These are phyloP conservation scores for Hebeloma cylindrosporum DNA, from an alignment of 768 basidiomycete species.

Conservation along the genomic window DNA sequence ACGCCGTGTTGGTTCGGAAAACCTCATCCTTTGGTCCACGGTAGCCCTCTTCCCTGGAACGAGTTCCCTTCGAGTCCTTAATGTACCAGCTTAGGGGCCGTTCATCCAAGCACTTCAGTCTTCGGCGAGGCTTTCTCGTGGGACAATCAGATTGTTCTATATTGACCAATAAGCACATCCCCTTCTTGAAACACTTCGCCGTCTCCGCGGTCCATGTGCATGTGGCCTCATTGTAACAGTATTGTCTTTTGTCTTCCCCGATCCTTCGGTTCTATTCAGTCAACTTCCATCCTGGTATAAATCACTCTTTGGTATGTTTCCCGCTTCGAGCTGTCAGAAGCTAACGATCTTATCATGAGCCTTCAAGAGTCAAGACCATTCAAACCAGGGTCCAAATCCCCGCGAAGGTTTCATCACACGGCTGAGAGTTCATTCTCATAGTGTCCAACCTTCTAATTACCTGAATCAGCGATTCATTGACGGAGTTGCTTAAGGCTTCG, in stretches of 20 bases:
- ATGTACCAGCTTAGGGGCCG: too few relatives aligned
- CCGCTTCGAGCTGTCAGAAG: slow-evolving; percentile 10
- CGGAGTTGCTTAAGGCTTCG: too few relatives aligned
- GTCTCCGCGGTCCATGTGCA: slow-evolving; percentile 13
- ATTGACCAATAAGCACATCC: slow-evolving; percentile 5
- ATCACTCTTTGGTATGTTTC: slow-evolving; percentile 15
- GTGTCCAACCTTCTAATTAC: not conserved
- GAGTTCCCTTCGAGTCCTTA: too few relatives aligned
- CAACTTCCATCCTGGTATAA: slow-evolving; percentile 19
- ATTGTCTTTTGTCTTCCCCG: slow-evolving; percentile 16
- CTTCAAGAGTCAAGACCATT: not conserved
- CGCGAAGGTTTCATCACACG: not conserved
- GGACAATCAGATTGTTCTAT: slow-evolving; percentile 18
- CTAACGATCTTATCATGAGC: not conserved
- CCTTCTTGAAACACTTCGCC: slow-evolving; percentile 21
- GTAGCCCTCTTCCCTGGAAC: too few relatives aligned
- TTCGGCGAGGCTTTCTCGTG: slow-evolving; percentile 16
- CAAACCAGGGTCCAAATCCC: slow-evolving; percentile 1
- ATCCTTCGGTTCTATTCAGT: slow-evolving; percentile 20
- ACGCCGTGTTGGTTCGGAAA: too few relatives aligned
- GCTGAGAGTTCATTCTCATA: not conserved
- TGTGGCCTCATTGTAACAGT: slow-evolving; percentile 17
- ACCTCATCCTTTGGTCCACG: too few relatives aligned
- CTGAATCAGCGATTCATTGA: too few relatives aligned
- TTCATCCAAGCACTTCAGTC: too few relatives aligned